Base-by-base conservation (phyloP, 306 rosid genomes). In the Astragalus glycyphyllos region DNA sequence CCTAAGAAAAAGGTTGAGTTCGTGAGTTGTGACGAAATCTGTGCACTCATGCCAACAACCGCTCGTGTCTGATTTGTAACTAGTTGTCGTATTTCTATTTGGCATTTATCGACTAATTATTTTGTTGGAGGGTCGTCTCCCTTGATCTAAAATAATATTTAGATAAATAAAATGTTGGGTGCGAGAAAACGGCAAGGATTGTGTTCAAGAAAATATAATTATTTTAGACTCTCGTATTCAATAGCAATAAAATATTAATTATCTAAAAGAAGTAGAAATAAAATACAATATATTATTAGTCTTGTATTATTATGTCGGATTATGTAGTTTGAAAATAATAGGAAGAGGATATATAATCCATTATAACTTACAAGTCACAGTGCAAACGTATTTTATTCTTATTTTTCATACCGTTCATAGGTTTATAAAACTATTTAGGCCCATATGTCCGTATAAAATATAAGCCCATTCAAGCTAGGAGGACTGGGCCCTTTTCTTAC, bases 61-160 rank as follows among this genome's bases (percentile, higher is more conserved):
- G 82, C 77, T 48, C 68, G 53, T 71, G 57, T 53, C 54, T 34
- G 65, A 12, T 74, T 62, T 56, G 67, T 14, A 62, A 31, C 23
- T 11, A 42, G 15, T 79, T 73, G 86, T 77, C 81, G 13, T 82
- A 20, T 78, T 80, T 74, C 77, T 75, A 55, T 59, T 82, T 77
- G 87, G 79, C 73, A 64, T 34, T 56, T 80, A 6, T 74, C 56
- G 26, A 55, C n/a, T n/a, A 56, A 73, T 79, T 76, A 58, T 59
- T 69, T 54, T 72, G 72, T 72, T 72, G 73, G 71, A 78, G 69
- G 16, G 9, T 66, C 35, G 9, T 66, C 35, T 67, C 71, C 20
- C 42, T 75, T 34, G 0, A n/a, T 58, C 26, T 58, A 61, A 56
- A 59, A 12, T 40, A 68, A n/a, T 73, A 51, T 26, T 58, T 45